Percentiles rank a stretch among this genome's conserved stretches.
Conservation (phyloP, 1,139 yeast species). For the Lodderomyces elongisporus region DNA sequence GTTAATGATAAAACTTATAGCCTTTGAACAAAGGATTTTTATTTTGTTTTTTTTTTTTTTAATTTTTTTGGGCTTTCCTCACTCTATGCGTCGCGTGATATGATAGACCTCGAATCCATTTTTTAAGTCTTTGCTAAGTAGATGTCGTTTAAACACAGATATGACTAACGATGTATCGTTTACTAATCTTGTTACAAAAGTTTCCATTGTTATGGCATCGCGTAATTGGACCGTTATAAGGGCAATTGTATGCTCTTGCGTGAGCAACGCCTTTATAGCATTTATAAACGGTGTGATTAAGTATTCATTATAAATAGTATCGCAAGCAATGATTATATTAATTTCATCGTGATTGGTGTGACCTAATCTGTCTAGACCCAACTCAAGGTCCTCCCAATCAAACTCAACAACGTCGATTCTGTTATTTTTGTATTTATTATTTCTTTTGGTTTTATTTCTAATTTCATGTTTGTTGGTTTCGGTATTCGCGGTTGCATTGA, state of each 20-base stretch:
- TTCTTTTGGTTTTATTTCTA: too few species aligned
- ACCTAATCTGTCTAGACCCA: constrained; percentile 22
- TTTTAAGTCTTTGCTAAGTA: constrained; percentile 25
- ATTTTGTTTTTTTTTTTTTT: too few species aligned
- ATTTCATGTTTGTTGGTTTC: constrained; percentile 1
- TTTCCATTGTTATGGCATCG: constrained; percentile 47
- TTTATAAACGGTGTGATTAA: constrained; percentile 48
- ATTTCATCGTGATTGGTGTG: constrained; percentile 17
- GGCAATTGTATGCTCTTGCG: constrained; percentile 26
- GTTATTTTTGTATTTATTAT: neutral
- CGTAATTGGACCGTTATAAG: constrained; percentile 54
- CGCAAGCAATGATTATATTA: constrained; percentile 58
- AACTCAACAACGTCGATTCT: constrained; percentile 40
- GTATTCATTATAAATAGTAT: constrained; percentile 65
- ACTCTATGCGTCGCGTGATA: too few species aligned
- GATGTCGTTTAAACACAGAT: constrained; percentile 22
- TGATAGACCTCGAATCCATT: constrained; percentile 42
- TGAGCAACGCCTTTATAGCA: constrained; percentile 33
- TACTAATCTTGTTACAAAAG: constrained; percentile 32
- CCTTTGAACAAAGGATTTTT: too few species aligned
- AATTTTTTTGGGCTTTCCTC: too few species aligned
- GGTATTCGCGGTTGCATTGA: neutral
- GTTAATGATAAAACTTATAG: too few species aligned
- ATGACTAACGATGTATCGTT: constrained; percentile 16
- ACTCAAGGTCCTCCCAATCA: constrained; percentile 60